A percentile compares a stretch with the other conserved stretches of the same genome.
These are phyloP conservation scores for Erysimum cheiranthoides DNA, from an alignment of 345 rosid species.

Conservation along the genomic window DNA sequence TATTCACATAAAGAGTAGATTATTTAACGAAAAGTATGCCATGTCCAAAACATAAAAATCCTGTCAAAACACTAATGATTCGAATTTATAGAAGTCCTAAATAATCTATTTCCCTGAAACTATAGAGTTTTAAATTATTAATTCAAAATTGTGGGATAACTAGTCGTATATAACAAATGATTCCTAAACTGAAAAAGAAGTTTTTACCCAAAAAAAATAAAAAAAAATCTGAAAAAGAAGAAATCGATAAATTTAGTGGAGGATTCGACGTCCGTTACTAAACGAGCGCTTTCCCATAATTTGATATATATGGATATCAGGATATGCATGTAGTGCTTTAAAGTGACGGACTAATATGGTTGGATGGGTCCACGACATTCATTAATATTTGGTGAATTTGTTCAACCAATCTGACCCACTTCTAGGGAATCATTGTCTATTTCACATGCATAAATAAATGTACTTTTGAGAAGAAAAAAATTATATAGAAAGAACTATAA, in stretches of 20 bases:
- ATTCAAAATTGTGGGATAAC: not conserved
- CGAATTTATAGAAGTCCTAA: not conserved
- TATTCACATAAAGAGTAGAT: not conserved
- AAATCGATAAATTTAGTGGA: not conserved
- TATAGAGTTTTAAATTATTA: not conserved
- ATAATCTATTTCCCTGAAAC: not conserved
- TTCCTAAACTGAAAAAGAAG: no score
- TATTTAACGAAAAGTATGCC: not conserved
- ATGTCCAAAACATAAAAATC: no score
- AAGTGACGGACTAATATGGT: constrained; percentile 7
- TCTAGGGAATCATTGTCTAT: not conserved
- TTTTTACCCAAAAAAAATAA: no score
- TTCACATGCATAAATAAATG: constrained; percentile 8
- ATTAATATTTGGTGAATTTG: constrained; percentile 37
- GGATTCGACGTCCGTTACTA: no score
- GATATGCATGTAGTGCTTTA: constrained; percentile 17
- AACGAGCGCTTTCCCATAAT: not conserved
- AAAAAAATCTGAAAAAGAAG: not conserved
- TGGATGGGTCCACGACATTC: constrained; percentile 34
- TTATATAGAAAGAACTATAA: not conserved
- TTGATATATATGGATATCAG: not conserved
- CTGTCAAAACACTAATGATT: not conserved
- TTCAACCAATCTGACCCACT: constrained; percentile 38
- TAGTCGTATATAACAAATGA: not conserved
- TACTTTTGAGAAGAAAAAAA: not conserved